Base-by-base conservation (phyloP, 2,329 filamentous ascomycete genomes). In the Verticillium albo-atrum region DNA sequence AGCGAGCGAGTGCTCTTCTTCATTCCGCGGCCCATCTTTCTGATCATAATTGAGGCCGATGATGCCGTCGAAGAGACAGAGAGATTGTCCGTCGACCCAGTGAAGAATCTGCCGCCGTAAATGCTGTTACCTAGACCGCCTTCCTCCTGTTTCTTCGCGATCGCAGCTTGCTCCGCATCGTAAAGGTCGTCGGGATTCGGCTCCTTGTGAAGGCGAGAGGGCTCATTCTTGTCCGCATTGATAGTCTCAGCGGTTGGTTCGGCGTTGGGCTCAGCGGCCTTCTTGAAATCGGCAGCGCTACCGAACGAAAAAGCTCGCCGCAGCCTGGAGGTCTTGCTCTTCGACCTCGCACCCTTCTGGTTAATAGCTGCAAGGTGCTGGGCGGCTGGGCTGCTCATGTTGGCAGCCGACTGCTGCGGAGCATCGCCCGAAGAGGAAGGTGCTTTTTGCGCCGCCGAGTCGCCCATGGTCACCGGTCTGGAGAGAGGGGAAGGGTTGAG, bases 21-120 rank as follows among this genome's bases (percentile, higher is more conserved):
- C 87, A 98, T 90, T n/a, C 94, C 93, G 65, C 92, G 92, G 59
- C 95, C 95, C 95, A 99, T 99, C 79, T 99, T 99, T 57, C 95
- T 88, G 65, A 99, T 90, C 91, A 96, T 96, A 67, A 96, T 87
- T 30, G 92, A 96, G 34, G 91, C 91, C 23, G 91, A 96, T 6
- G 92, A 96, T 23, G 91, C 91, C 10, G 91, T 96, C 4, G 92
- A 96, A 1, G 91, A 94, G 64, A 96, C 92, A 15, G 92, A 96
- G 52, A 99, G 77, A 66, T 98, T 98, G 74, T 99, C 95, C 0
- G 92, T 98, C 4, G 95, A 99, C 15, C 92, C 90, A 17, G 88
- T 85, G 71, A 98, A 97, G 64, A 94, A 85, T 64, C 89, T 89
- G 15, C 92, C 91, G 26, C 90, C 90, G 72, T 99, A 99, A 66